Base-by-base conservation (phyloP, 371 early-diverging fungal species). In the Mucor sp. region DNA sequence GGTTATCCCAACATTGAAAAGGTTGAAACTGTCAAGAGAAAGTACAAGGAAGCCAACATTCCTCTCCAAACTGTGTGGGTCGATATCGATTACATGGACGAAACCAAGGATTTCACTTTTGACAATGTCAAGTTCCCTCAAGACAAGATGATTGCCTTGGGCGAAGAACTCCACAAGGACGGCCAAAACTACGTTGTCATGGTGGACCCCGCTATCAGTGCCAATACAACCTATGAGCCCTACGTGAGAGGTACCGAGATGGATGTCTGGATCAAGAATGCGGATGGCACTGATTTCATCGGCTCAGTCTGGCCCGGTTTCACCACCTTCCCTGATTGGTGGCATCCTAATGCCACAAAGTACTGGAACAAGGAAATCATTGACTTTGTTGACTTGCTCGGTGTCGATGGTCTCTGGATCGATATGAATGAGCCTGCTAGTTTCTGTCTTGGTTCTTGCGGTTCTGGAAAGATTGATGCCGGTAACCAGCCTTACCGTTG, bases 291-390 rank as follows among this genome's bases (percentile, higher is more conserved):
- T 64, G 58, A 78, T 63, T 68, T 61, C 12, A 47, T 80, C 3
- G 92, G 91, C 15, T 76, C 75, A 69, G 89, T 89, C 53, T 91
- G 92, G 92, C 91, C 90, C 0, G 91, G 92, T 23, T 82, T 80
- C 39, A 88, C 90, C 17, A 77, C 73, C 25, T 91, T 86, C 77
- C 85, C 90, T 25, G 92, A 91, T 73, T 90, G 82, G 78, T 73
- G 83, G 68, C 79, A 88, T 62, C 83, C 87, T 2, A 74, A 82
- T 25, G 74, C 80, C 6, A 70, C 76, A 64, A 60, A 70, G 14
- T 92, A 74, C 59, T 85, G 87, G 82, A 66, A 77, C 58, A 75
- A 83, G 41, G 76, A 84, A 67, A 67, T 74, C 15, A 25, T 59
- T 33, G 65, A 74, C 37, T 66, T 60, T 43, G 64, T 67, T 15